Base-by-base conservation (phyloP, 208 protist species). In the Leishmania gerbilli region DNA sequence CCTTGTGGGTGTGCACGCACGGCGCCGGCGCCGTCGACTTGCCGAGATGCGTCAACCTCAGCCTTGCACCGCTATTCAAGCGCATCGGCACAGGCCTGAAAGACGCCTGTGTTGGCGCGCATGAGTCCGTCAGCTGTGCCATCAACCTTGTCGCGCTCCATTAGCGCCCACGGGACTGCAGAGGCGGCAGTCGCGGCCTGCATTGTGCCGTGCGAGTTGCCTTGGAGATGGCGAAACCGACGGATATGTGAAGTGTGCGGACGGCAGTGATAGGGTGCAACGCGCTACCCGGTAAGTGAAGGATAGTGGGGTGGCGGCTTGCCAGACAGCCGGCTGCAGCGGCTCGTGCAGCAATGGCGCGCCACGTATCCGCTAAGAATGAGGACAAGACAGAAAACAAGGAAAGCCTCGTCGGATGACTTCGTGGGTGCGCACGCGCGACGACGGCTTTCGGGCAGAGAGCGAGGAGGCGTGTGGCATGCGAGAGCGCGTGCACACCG, bases 1-100 rank as follows among this genome's bases (percentile, higher is more conserved):
- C 80, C 77, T 87, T 90, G 86, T 94, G 95, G 31, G 90, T 62
- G 81, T 84, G 86, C 74, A 84, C 62, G 77, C 84, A 90, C 27
- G 87, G 86, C 27, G 71, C 55, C 1, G 79, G 80, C 0, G 37
- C 40, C 34, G 62, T 69, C 0, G 56, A 21, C 62, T 69, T 83
- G 58, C 69, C 69, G 5, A 72, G 74, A 40, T 82, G 78, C 8
- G 11, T 27, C 51, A 51, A 42, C 76, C 2, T 81, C 81, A 56
- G 74, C 74, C 21, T 85, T 68, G 60, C 80, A 81, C 71, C 80
- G 53, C 13, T 53, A 42, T 1, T 34, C 58, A 40, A 53, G 67
- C 49, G 49, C 75, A 1, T 55, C 56, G 3, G 88, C 88, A 79
- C 89, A 89, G 42, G 60, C 71, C 72, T 89, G 85, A 79, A 89